phyloP scores from a whole-genome alignment of 805 yeast species.

The Kluyveromyces siamensis region DNA sequence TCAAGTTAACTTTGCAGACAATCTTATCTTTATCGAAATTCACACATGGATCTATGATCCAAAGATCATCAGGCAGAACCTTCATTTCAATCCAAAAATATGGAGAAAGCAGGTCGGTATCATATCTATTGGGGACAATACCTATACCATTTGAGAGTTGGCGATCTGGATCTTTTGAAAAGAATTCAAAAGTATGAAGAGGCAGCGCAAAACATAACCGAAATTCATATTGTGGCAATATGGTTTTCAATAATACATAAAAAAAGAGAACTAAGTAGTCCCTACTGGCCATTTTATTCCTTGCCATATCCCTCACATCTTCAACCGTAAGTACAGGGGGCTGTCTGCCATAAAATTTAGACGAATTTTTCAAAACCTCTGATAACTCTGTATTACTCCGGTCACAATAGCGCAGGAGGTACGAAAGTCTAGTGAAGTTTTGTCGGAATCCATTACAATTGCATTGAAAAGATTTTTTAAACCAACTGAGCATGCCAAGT shows the following conservation, averaged over 20 bases:
- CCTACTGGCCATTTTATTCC: constrained; percentile 14
- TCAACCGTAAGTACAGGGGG: constrained; percentile 7
- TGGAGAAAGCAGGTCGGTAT: constrained; percentile 20
- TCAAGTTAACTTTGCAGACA: constrained; percentile 5
- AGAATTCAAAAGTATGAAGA: constrained; percentile 8
- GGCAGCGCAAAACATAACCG: constrained; percentile 20
- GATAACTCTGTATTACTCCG: background rate
- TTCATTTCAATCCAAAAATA: constrained; percentile 20
- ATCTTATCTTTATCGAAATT: constrained; percentile 11
- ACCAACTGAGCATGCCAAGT: constrained; percentile 21
- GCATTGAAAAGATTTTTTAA: constrained; percentile 16
- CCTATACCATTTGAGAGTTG: constrained; percentile 4
- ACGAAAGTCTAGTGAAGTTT: constrained; percentile 9
- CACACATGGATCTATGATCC: constrained; percentile 20
- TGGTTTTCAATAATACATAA: constrained; percentile 12
- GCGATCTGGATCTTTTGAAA: constrained; percentile 1
- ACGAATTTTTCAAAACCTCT: constrained; percentile 6
- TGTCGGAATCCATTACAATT: constrained; percentile 23
- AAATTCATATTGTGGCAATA: constrained; percentile 5
- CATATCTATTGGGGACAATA: constrained; percentile 16
- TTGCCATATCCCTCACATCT: constrained; percentile 13
- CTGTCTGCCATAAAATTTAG: constrained; percentile 15
- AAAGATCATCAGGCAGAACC: constrained; percentile 4
- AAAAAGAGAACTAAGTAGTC: constrained; percentile 18
- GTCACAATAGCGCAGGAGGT: constrained; percentile 3